phyloP scores from a whole-genome alignment of 129 eudicot species.

The Gnaphalium uliginosum region DNA sequence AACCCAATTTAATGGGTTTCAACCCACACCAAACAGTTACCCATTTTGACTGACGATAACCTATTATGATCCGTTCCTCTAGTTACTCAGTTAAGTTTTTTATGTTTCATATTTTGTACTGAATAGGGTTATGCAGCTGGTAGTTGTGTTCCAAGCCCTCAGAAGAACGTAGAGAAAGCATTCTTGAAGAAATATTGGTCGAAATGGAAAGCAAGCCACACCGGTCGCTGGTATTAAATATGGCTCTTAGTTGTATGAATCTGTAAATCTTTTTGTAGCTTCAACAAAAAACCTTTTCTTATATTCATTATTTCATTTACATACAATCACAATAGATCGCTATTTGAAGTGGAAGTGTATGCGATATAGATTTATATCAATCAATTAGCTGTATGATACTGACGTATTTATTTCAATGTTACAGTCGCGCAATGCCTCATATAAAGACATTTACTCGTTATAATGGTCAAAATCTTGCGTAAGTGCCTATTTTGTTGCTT shows the following conservation, averaged over 20 bases:
- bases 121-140: constrained; percentile 98
- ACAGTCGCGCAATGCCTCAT: constrained; percentile 97
- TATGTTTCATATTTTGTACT: constrained; percentile 22
- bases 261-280: constrained; percentile 8
- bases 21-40: neutral
- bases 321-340: neutral
- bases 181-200: constrained; percentile 94
- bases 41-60: neutral
- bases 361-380: neutral
- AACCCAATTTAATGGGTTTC: neutral
- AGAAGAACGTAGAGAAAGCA: constrained; percentile 85
- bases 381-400: constrained; percentile 21
- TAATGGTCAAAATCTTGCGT: constrained; percentile 92
- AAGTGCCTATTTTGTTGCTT: constrained; percentile 32
- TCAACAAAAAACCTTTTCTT: neutral
- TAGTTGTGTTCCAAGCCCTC: constrained; percentile 88
- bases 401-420: constrained; percentile 20
- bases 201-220: constrained; percentile 90
- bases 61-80: neutral
- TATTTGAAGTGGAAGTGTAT: neutral
- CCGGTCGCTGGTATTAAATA: constrained; percentile 78
- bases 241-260: constrained; percentile 10
- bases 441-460: constrained; percentile 95
- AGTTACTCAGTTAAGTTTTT: constrained; percentile 1
- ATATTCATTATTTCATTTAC: constrained; percentile 25